phyloP scores from a whole-genome alignment of 2,329 filamentous ascomycete species.

The Cercospora brassicicola region DNA sequence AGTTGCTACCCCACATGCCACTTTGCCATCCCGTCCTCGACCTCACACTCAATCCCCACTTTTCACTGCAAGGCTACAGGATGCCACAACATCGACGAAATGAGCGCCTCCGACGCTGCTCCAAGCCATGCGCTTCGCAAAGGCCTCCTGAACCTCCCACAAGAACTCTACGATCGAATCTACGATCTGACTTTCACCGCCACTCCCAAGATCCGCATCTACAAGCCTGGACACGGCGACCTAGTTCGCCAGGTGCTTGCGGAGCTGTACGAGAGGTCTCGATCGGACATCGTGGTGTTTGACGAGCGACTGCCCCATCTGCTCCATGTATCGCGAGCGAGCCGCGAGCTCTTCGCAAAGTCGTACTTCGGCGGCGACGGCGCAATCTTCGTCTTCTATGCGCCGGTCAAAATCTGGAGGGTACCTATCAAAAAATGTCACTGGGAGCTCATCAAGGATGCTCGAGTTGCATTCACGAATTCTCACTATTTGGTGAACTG shows the following conservation, averaged over 20 bases:
- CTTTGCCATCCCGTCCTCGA: background rate
- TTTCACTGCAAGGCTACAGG: background rate
- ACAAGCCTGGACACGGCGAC: background rate
- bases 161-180: background rate
- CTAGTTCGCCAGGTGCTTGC: background rate
- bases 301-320: background rate
- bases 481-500: background rate
- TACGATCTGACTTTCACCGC: background rate
- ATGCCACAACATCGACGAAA: background rate
- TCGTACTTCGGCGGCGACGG: background rate
- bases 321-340: background rate
- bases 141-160: background rate
- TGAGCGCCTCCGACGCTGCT: background rate
- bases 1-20: background rate
- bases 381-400: background rate
- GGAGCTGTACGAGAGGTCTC: background rate
- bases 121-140: background rate
- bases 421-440: background rate
- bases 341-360: background rate
- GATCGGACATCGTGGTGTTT: background rate
- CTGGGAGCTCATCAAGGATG: background rate
- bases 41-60: background rate
- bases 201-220: background rate
- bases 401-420: background rate
- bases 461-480: background rate